Conservation (phyloP, 2,329 filamentous ascomycete genomes). For the Pezicula carpinea region DNA sequence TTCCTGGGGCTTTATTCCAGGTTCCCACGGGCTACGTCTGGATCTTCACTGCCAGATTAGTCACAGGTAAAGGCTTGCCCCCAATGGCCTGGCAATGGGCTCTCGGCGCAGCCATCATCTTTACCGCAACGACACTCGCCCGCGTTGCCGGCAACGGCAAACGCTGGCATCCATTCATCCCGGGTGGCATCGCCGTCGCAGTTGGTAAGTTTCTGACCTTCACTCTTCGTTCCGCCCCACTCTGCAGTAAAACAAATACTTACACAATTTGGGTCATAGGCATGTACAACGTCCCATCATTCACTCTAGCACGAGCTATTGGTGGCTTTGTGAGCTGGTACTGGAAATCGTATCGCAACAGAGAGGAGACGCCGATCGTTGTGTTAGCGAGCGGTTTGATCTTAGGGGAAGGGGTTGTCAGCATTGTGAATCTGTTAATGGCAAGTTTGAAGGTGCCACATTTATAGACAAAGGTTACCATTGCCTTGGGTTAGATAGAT, state of each 20-base stretch:
- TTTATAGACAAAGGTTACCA: constrained; percentile 32
- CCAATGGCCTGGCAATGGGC: constrained; percentile 80
- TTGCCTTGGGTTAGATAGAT: background rate
- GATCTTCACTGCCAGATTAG: constrained; percentile 92
- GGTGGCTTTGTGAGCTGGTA: constrained; percentile 76
- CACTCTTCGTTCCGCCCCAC: background rate
- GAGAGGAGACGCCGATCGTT: constrained; percentile 71
- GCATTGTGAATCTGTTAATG: constrained; percentile 82
- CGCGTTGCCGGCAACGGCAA: constrained; percentile 52
- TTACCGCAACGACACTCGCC: constrained; percentile 64
- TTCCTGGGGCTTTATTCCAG: constrained; percentile 86
- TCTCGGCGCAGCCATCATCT: constrained; percentile 67
- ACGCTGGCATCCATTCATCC: constrained; percentile 71
- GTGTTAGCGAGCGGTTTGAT: constrained; percentile 90
- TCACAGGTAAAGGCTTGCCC: constrained; percentile 86
- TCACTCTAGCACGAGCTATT: constrained; percentile 81
- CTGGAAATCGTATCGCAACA: constrained; percentile 56
- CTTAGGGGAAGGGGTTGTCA: constrained; percentile 84
- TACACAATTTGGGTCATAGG: constrained; percentile 43
- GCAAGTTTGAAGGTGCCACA: constrained; percentile 75
- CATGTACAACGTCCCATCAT: constrained; percentile 97
- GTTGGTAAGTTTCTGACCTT: constrained; percentile 55
- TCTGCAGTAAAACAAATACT: background rate
- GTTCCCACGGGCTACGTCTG: constrained; percentile 94
- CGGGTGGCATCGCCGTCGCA: constrained; percentile 92